Evolutionary conservation across 2,329 filamentous ascomycete genomes (phyloP).

Genomic region (Colletotrichum musae): DNA sequence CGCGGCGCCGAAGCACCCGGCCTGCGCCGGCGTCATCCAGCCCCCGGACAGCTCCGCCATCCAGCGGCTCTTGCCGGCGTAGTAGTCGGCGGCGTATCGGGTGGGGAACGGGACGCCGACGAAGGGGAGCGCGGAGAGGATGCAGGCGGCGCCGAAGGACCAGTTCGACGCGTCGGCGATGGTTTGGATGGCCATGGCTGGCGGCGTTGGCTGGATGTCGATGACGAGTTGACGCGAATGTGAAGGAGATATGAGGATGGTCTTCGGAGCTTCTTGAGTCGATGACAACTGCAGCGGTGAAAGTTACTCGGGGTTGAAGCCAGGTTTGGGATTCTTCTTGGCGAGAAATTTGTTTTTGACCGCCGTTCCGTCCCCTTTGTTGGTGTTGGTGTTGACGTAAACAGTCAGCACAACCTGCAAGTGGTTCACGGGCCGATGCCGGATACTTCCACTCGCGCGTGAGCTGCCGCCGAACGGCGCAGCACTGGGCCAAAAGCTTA

Average conservation of each 20-base stretch:
- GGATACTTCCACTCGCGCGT: not conserved
- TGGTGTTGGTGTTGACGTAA: conserved; percentile 2
- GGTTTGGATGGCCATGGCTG: not conserved
- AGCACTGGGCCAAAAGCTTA: not conserved
- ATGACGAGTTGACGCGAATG: not conserved
- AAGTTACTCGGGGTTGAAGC: no score
- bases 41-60: conserved; percentile 6
- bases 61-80: conserved; percentile 16
- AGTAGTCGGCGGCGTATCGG: not conserved
- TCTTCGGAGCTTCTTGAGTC: no score
- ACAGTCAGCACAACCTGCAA: not conserved
- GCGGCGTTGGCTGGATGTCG: not conserved
- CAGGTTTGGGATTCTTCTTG: no score
- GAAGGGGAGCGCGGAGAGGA: conserved; percentile 10
- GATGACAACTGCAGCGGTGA: no score
- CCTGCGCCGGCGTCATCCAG: not conserved
- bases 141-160: conserved; percentile 6
- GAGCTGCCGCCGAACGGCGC: not conserved
- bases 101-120: conserved; percentile 1
- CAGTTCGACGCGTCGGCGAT: not conserved
- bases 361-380: no score
- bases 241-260: no score
- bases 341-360: no score
- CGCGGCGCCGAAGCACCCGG: conserved; percentile 8
- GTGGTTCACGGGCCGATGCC: not conserved